Evolutionary conservation across 75 land plant species (phyloP).

Genomic region (Picea glauca): DNA sequence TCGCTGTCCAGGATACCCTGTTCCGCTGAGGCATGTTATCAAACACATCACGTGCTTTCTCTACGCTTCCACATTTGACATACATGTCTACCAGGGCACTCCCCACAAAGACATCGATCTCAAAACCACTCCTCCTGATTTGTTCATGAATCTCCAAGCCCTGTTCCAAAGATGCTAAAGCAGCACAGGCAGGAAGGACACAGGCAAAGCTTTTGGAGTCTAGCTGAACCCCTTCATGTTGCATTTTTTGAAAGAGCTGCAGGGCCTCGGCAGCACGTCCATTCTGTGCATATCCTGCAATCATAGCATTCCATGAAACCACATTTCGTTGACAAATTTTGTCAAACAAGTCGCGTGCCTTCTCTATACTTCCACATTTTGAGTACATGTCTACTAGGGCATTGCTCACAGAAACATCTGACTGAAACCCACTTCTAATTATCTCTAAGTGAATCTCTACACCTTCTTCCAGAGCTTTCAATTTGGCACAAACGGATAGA

Average conservation of each 20-base stretch:
- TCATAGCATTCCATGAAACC: slow-evolving; percentile 18
- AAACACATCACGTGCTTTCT: slow-evolving; percentile 8
- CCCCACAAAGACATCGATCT: no score
- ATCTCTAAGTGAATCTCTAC: slow-evolving; percentile 24
- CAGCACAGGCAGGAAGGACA: no score
- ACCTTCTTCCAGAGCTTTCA: slow-evolving; percentile 20
- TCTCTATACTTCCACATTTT: slow-evolving; percentile 25
- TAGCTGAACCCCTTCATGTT: not conserved
- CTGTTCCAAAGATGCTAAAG: no score
- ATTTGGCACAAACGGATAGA: slow-evolving; percentile 30
- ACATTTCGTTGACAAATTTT: not conserved
- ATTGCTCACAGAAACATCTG: slow-evolving; percentile 21
- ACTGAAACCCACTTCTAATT: slow-evolving; percentile 17
- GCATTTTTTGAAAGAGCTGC: slow-evolving; percentile 8
- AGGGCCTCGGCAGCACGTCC: slow-evolving; percentile 4
- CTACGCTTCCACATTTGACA: not conserved
- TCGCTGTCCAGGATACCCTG: slow-evolving; percentile 12
- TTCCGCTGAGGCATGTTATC: slow-evolving; percentile 8
- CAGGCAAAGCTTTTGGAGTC: no score
- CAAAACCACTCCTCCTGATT: no score
- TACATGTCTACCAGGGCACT: no score
- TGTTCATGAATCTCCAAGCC: no score
- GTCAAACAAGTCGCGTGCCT: slow-evolving; percentile 33
- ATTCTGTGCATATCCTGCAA: slow-evolving; percentile 9
- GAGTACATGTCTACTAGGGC: slow-evolving; percentile 40